Evolutionary conservation across 2,329 filamentous ascomycete species (phyloP).

Genomic region (Paecilomyces variotii): DNA sequence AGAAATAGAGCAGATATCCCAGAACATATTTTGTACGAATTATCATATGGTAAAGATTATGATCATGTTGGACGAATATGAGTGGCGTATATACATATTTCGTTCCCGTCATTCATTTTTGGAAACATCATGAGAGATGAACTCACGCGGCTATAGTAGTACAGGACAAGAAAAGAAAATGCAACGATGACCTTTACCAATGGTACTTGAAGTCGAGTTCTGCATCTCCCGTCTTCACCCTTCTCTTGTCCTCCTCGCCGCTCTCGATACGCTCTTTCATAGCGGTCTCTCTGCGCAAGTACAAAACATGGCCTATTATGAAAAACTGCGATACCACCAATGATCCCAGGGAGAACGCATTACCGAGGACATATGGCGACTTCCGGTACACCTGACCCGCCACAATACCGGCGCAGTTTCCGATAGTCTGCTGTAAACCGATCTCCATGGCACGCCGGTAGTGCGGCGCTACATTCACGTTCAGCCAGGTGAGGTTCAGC

Average conservation of each 20-base stretch:
- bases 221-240: conserved; percentile 40
- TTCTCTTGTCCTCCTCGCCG: conserved; percentile 39
- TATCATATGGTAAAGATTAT: not conserved
- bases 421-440: conserved; percentile 41
- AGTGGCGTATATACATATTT: not conserved
- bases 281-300: conserved; percentile 36
- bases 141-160: not conserved
- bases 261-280: conserved; percentile 31
- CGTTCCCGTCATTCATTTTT: not conserved
- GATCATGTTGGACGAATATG: not conserved
- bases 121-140: not conserved
- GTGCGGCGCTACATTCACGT: conserved; percentile 41
- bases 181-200: conserved; percentile 10
- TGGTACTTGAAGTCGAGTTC: conserved; percentile 44
- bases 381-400: conserved; percentile 39
- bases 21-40: not conserved
- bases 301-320: conserved; percentile 34
- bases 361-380: conserved; percentile 28
- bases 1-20: not conserved
- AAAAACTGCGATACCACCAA: conserved; percentile 28
- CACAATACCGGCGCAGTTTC: conserved; percentile 42
- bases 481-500: conserved; percentile 40
- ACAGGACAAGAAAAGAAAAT: not conserved
- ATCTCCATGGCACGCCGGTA: conserved; percentile 42
- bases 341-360: conserved; percentile 30